Evolutionary conservation across 169 alveolate species (phyloP).

Genomic region (Plasmodium berghei): DNA sequence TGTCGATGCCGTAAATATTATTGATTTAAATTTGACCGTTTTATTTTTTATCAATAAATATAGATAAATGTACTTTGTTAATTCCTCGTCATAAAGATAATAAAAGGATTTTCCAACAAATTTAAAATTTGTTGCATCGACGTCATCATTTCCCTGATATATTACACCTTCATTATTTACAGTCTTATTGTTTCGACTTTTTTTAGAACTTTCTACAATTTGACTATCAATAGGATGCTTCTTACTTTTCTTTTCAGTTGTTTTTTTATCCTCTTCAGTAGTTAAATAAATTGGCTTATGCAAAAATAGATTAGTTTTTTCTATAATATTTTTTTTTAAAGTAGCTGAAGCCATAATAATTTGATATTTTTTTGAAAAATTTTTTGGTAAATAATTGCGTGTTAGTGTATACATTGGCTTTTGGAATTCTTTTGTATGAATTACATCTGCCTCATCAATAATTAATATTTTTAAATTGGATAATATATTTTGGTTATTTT

Average conservation of each 20-base stretch:
- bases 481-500: slow-evolving; percentile 57
- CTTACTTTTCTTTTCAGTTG: background rate
- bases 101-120: slow-evolving; percentile 50
- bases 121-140: background rate
- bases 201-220: background rate
- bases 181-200: background rate
- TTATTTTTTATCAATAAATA: slow-evolving; percentile 34
- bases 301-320: slow-evolving; percentile 26
- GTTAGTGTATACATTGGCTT: slow-evolving; percentile 62
- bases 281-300: slow-evolving; percentile 51
- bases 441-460: slow-evolving; percentile 85
- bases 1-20: slow-evolving; percentile 44
- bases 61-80: slow-evolving; percentile 53
- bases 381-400: slow-evolving; percentile 42
- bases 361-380: slow-evolving; percentile 54
- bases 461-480: slow-evolving; percentile 74
- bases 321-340: slow-evolving; percentile 7
- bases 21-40: slow-evolving; percentile 22
- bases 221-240: too few species aligned
- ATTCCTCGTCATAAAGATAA: slow-evolving; percentile 33
- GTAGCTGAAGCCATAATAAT: slow-evolving; percentile 75
- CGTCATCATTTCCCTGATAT: background rate
- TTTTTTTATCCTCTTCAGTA: background rate
- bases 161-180: background rate
- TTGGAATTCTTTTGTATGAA: slow-evolving; percentile 80